These are phyloP conservation scores for Boletus rex-veris DNA, from an alignment of 768 basidiomycete species.

Conservation along the genomic window DNA sequence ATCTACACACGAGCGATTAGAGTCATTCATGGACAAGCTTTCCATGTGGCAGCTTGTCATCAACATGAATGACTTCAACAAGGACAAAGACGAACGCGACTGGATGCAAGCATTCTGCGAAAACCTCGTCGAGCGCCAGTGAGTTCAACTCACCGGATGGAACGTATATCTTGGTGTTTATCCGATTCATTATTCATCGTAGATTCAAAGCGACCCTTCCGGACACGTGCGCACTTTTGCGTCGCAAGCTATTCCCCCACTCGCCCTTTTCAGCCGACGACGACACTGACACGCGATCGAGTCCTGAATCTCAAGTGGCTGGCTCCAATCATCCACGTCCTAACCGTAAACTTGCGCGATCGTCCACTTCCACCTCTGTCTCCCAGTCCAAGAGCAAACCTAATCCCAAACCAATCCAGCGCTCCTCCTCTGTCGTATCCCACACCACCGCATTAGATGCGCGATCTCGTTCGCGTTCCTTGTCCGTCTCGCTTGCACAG, in stretches of 20 bases:
- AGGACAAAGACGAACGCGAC: constrained; percentile 42
- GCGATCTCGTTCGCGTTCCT: constrained; percentile 53
- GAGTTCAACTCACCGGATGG: constrained; percentile 19
- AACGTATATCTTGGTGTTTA: neutral
- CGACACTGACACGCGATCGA: constrained; percentile 14
- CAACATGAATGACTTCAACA: constrained; percentile 37
- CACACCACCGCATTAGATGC: constrained; percentile 18
- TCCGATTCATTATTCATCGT: neutral
- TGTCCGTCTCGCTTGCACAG: constrained; percentile 69
- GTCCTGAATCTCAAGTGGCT: constrained; percentile 3
- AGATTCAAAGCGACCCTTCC: constrained; percentile 59
- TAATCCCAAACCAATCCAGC: constrained; percentile 17
- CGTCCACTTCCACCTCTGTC: constrained; percentile 7
- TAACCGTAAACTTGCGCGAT: constrained; percentile 12
- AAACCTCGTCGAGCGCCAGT: constrained; percentile 64
- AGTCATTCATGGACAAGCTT: constrained; percentile 75
- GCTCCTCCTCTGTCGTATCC: constrained; percentile 22
- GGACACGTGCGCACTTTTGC: constrained; percentile 53
- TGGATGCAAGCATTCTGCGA: constrained; percentile 76
- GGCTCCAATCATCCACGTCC: constrained; percentile 1
- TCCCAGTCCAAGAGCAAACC: constrained; percentile 10
- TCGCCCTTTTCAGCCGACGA: constrained; percentile 54
- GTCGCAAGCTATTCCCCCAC: constrained; percentile 61
- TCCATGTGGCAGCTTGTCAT: constrained; percentile 69
- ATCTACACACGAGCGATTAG: constrained; percentile 50